Percentiles rank a stretch among this genome's conserved stretches.
phyloP scores from a whole-genome alignment of 768 basidiomycete species.

The Lanmaoa rubissima region DNA sequence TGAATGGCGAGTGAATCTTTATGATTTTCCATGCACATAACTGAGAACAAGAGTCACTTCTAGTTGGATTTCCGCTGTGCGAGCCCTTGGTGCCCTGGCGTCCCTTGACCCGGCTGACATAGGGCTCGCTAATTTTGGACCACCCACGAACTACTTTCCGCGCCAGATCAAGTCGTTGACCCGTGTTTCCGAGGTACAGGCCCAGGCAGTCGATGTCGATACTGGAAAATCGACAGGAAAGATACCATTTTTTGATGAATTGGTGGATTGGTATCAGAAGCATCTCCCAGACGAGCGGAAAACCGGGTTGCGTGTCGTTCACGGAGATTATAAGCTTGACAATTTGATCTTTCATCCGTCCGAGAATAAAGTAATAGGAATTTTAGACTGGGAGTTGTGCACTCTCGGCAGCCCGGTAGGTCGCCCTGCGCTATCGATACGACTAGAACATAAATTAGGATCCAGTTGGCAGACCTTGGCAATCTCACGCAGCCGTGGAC shows the following conservation, averaged over 20 bases:
- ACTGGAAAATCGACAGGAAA: slow-evolving; percentile 57
- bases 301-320: slow-evolving; percentile 82
- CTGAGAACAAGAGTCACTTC: background rate
- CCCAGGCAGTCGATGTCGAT: slow-evolving; percentile 63
- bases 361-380: slow-evolving; percentile 89
- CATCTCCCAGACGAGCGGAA: slow-evolving; percentile 77
- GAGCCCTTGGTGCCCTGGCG: slow-evolving; percentile 65
- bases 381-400: slow-evolving; percentile 97
- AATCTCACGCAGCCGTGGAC: slow-evolving; percentile 89
- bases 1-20: slow-evolving; percentile 56
- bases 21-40: background rate
- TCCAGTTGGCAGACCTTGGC: slow-evolving; percentile 80
- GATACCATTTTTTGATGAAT: slow-evolving; percentile 72
- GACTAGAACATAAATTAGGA: background rate
- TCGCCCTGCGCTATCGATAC: slow-evolving; percentile 4
- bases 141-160: slow-evolving; percentile 81
- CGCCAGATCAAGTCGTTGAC: slow-evolving; percentile 91
- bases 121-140: slow-evolving; percentile 70
- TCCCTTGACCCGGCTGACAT: slow-evolving; percentile 61
- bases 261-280: slow-evolving; percentile 72
- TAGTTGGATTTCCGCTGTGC: slow-evolving; percentile 79
- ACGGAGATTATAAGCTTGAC: slow-evolving; percentile 98
- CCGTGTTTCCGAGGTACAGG: slow-evolving; percentile 77
- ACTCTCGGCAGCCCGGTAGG: slow-evolving; percentile 88
- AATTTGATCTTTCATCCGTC: slow-evolving; percentile 94